phyloP scores from a whole-genome alignment of 2,329 filamentous ascomycete genomes.

The Emericellopsis cladophorae region DNA sequence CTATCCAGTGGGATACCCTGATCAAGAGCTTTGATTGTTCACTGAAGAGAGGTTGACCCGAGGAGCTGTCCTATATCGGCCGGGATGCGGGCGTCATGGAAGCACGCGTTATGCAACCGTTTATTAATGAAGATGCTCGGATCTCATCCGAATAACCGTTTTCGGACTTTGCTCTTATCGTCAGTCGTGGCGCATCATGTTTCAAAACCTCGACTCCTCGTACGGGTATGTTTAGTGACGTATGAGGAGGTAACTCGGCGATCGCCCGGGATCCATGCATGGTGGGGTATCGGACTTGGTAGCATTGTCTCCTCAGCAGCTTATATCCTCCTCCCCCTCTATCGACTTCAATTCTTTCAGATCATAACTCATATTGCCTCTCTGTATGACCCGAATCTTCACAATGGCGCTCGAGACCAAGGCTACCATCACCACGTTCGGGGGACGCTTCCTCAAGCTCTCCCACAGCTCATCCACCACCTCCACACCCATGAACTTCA shows the following conservation, averaged over 20 bases:
- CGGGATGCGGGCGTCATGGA: no score
- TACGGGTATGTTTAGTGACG: no score
- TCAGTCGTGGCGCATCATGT: no score
- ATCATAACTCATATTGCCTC: neutral
- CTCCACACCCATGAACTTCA: constrained; percentile 81
- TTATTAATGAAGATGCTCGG: no score
- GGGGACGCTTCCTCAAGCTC: constrained; percentile 90
- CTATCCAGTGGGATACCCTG: constrained; percentile 29
- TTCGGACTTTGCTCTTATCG: no score
- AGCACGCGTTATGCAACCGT: no score
- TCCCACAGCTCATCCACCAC: constrained; percentile 70
- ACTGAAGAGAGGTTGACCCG: constrained; percentile 3
- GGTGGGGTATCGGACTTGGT: neutral
- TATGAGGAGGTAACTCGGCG: no score
- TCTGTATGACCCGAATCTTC: neutral
- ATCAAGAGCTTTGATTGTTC: constrained; percentile 21
- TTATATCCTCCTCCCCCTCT: no score
- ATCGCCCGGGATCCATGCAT: neutral
- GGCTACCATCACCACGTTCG: constrained; percentile 81
- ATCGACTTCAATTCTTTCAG: neutral
- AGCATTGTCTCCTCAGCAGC: no score
- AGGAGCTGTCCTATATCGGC: no score
- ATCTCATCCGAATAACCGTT: no score
- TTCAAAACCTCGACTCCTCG: no score
- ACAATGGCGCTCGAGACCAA: constrained; percentile 79